Conservation (phyloP, 306 rosid species). For the Quercus aquifolioides region DNA sequence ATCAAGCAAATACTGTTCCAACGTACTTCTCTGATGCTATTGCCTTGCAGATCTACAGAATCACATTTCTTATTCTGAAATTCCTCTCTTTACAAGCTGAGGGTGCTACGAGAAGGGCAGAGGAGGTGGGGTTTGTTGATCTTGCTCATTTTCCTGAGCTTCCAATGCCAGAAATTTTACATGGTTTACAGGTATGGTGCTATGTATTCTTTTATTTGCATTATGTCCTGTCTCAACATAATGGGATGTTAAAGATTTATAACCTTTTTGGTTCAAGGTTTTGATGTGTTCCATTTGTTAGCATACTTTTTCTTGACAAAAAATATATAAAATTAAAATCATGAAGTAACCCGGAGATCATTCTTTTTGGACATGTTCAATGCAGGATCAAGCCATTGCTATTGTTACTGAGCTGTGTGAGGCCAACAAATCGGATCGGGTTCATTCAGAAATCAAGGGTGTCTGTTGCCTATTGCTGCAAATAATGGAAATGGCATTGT, state of each 20-base stretch:
- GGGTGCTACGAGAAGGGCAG: slow-evolving; percentile 86
- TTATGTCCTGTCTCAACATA: neutral
- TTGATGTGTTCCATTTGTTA: neutral
- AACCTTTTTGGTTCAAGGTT: neutral
- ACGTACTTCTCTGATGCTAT: slow-evolving; percentile 69
- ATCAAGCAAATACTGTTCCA: slow-evolving; percentile 40
- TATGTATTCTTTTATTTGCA: slow-evolving; percentile 6
- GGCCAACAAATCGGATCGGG: slow-evolving; percentile 44
- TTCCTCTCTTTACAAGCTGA: slow-evolving; percentile 90
- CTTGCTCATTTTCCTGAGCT: slow-evolving; percentile 95
- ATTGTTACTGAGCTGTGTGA: slow-evolving; percentile 65
- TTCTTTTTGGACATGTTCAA: slow-evolving; percentile 7
- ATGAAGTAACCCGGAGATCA: neutral
- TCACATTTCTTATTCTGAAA: slow-evolving; percentile 69
- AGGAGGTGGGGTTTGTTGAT: slow-evolving; percentile 91
- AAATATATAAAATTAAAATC: neutral
- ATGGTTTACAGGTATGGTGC: slow-evolving; percentile 73
- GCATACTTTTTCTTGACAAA: neutral
- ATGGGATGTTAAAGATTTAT: neutral
- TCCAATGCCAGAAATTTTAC: slow-evolving; percentile 95
- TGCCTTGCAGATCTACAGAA: slow-evolving; percentile 73
- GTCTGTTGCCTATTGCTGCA: slow-evolving; percentile 62
- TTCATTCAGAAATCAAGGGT: slow-evolving; percentile 43
- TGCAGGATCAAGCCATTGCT: slow-evolving; percentile 80
- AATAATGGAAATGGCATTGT: slow-evolving; percentile 86